Base-by-base conservation (phyloP, 495 filamentous ascomycete species). In the Penicillium canariense region DNA sequence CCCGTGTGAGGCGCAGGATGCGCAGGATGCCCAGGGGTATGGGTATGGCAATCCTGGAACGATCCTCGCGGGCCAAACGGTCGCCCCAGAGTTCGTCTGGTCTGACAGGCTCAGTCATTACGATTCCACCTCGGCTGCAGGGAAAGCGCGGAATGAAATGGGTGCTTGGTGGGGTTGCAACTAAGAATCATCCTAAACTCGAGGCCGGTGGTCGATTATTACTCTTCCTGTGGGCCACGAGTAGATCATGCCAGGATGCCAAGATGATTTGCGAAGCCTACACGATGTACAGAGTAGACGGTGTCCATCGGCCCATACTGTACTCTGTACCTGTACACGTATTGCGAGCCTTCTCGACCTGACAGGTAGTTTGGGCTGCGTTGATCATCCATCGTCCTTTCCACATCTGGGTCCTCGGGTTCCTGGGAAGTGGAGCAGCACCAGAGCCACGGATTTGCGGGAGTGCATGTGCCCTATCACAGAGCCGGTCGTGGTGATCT, bases 61-160 rank as follows among this genome's bases (percentile, higher is more conserved):
- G 52, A 60, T 45, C 45, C 48, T 55, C 43, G 58, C 56, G 60
- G 61, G 64, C 56, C 61, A 63, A 65, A 64, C 64, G 64, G 64
- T 50, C 40, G 64, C 64, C 64, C 64, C 64, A 67, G 61, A 53
- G 64, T 67, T 67, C 64, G 58, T 67, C 50, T 14, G 32, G 48
- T 50, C 56, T 59, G 60, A 62, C 63, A 63, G 54, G 45, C 60
- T 56, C 44, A 54, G 48, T 62, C 25, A 12, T 31, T 18, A 23
- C n/a, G n/a, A 46, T 18, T 38, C 20, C 15, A 28, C 39, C 43
- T 52, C 45, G 31, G 43, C 51, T 60, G 56, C 56, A 54, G 50
- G 63, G 60, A 63, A 40, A 39, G 20, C 10, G 23, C 35, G 12
- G 18, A 39, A 20, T 11, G 36, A 22, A 39, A 20, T 9, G 18